A percentile compares a stretch with the other conserved stretches of the same genome.
phyloP scores from a whole-genome alignment of 2,329 filamentous ascomycete genomes.

The Ophiostoma ulmi region DNA sequence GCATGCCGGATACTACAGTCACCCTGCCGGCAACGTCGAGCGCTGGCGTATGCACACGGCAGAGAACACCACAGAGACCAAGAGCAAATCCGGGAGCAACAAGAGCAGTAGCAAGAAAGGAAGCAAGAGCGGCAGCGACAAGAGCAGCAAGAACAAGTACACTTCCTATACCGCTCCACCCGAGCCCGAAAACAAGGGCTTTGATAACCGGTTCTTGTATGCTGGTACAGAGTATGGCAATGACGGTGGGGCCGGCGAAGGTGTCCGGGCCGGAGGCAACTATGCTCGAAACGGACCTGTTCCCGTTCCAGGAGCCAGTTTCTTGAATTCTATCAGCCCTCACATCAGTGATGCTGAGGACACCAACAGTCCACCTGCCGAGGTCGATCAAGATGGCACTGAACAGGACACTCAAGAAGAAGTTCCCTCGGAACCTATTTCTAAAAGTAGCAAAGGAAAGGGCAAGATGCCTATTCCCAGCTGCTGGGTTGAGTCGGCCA shows the following conservation, averaged over 20 bases:
- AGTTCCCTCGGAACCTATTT: too few relatives aligned
- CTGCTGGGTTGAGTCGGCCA: background rate
- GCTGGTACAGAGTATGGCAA: background rate
- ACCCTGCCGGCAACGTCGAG: conserved; percentile 20
- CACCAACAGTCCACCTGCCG: background rate
- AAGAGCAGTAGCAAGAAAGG: background rate
- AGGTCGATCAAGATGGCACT: background rate
- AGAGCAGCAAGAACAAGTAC: background rate
- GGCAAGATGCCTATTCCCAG: background rate
- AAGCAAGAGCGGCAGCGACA: background rate
- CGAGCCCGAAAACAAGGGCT: background rate
- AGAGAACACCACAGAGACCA: background rate
- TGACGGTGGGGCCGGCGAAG: background rate
- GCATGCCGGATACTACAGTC: conserved; percentile 16
- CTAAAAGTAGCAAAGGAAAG: background rate
- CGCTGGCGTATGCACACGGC: conserved; percentile 12
- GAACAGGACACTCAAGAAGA: background rate
- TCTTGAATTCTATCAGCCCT: background rate
- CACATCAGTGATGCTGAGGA: background rate
- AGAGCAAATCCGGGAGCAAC: conserved; percentile 6
- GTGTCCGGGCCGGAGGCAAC: background rate
- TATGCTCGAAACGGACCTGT: background rate
- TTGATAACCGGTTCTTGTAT: conserved; percentile 11
- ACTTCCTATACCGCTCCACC: background rate
- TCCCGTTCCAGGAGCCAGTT: background rate